phyloP scores from a whole-genome alignment of 1,139 yeast genomes.

The Pichia inconspicua region DNA sequence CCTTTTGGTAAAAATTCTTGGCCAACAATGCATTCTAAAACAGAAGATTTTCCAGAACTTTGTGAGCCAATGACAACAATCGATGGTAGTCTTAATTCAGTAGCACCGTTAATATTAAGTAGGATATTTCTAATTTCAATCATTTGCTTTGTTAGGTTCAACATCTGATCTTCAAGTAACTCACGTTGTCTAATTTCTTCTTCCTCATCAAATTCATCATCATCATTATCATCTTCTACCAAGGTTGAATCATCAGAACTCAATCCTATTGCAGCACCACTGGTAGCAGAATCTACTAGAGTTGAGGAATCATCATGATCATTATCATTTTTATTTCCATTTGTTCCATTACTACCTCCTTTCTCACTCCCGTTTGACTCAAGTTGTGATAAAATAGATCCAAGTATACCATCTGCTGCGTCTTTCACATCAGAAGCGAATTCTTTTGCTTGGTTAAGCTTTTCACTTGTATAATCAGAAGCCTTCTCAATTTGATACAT shows the following conservation, averaged over 20 bases:
- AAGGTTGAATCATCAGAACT: neutral
- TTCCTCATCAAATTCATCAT: constrained; percentile 34
- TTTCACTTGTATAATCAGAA: constrained; percentile 59
- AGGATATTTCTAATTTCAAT: constrained; percentile 84
- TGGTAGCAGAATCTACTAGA: constrained; percentile 12
- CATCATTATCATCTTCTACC: constrained; percentile 29
- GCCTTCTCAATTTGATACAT: constrained; percentile 91
- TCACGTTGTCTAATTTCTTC: constrained; percentile 34
- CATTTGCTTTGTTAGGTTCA: constrained; percentile 88
- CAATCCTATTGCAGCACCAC: constrained; percentile 13
- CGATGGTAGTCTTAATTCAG: constrained; percentile 77
- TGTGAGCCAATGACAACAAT: constrained; percentile 97
- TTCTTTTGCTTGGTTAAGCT: constrained; percentile 53
- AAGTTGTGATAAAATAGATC: constrained; percentile 17
- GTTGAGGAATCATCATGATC: constrained; percentile 5
- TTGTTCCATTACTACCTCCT: constrained; percentile 16
- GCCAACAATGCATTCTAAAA: constrained; percentile 88
- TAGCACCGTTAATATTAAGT: constrained; percentile 63
- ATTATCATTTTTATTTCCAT: constrained; percentile 21
- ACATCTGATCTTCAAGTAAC: constrained; percentile 64
- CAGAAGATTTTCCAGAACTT: constrained; percentile 93
- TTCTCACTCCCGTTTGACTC: constrained; percentile 27
- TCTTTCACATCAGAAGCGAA: constrained; percentile 39
- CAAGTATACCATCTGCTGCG: constrained; percentile 38
- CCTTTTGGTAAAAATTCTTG: constrained; percentile 94